Conservation (phyloP, 176 grass and related monocot genomes). For the Saccharum spontaneum region DNA sequence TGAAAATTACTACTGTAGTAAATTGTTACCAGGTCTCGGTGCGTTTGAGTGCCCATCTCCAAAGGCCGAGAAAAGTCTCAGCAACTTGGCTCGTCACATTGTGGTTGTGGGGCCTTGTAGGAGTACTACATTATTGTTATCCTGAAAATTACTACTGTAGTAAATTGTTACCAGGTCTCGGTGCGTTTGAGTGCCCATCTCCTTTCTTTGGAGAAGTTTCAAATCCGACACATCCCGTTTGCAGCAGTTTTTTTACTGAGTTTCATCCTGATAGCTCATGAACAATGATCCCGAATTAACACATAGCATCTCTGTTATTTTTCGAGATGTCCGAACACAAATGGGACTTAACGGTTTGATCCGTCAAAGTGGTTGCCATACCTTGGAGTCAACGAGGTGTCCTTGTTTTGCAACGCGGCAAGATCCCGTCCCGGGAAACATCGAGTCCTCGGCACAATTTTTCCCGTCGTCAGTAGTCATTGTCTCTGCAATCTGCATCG, state of each 20-base stretch:
- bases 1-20: background rate
- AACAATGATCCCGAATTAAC: too few relatives aligned
- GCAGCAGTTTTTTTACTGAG: background rate
- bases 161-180: background rate
- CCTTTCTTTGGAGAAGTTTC: background rate
- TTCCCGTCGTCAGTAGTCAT: background rate
- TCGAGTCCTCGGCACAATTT: background rate
- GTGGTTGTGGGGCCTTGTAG: background rate
- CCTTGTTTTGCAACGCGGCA: background rate
- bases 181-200: background rate
- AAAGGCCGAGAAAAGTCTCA: too few relatives aligned
- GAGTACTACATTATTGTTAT: background rate
- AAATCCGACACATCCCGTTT: too few relatives aligned
- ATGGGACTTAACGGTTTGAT: too few relatives aligned
- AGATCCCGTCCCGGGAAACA: background rate
- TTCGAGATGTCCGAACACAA: background rate
- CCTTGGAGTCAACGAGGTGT: background rate
- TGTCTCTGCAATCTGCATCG: background rate
- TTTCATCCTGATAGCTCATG: background rate
- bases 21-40: background rate
- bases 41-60: background rate
- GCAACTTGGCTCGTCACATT: slow-evolving; percentile 1
- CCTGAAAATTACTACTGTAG: background rate
- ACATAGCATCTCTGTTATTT: background rate
- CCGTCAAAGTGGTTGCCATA: background rate